These are phyloP conservation scores for Trypanosoma vivax DNA, from an alignment of 208 protist genomes.

Conservation along the genomic window DNA sequence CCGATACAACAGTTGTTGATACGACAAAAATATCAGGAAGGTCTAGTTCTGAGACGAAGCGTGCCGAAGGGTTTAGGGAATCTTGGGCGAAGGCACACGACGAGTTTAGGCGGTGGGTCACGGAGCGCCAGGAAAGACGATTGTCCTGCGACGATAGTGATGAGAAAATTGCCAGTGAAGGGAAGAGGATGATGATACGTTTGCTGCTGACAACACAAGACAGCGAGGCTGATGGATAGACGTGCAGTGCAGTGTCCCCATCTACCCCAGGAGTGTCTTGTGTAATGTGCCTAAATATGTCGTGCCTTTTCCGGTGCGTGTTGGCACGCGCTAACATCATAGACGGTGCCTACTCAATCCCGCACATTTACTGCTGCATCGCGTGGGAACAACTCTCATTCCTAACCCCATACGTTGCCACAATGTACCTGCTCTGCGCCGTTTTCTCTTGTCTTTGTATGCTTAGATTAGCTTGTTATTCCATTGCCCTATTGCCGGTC, in stretches of 20 bases:
- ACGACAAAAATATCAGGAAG: slow-evolving; percentile 37
- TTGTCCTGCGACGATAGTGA: slow-evolving; percentile 11
- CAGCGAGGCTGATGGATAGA: too few species aligned
- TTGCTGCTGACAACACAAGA: too few species aligned
- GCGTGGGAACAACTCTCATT: too few species aligned
- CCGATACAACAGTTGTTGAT: slow-evolving; percentile 54
- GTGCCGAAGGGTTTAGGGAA: slow-evolving; percentile 36
- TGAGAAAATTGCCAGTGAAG: not conserved
- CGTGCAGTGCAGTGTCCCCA: too few species aligned
- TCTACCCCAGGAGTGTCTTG: too few species aligned
- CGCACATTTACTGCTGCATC: too few species aligned
- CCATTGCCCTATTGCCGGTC: too few species aligned
- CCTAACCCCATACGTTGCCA: not conserved
- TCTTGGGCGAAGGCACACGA: slow-evolving; percentile 66
- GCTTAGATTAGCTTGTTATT: not conserved
- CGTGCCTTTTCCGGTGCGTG: too few species aligned
- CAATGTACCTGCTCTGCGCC: not conserved
- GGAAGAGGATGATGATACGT: not conserved
- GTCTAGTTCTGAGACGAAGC: slow-evolving; percentile 11
- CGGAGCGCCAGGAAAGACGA: slow-evolving; percentile 14
- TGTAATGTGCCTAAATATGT: too few species aligned
- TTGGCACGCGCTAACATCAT: too few species aligned
- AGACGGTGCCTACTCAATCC: too few species aligned
- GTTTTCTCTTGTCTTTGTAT: slow-evolving; percentile 5
- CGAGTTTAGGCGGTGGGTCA: slow-evolving; percentile 46